Evolutionary conservation across 371 early-diverging fungal species (phyloP).

Genomic region (Zopfochytrium polystomum): DNA sequence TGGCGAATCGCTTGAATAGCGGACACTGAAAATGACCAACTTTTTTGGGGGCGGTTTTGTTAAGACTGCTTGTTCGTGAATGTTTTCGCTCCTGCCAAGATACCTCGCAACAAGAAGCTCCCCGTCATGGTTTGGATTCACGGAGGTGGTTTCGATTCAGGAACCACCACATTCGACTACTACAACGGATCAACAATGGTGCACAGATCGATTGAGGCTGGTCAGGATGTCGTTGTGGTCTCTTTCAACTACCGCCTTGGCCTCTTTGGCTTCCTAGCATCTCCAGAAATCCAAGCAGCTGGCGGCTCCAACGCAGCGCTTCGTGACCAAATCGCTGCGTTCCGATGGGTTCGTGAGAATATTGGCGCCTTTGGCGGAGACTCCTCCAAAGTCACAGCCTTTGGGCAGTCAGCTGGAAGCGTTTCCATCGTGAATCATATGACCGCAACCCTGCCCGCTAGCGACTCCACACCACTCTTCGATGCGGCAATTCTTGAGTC

Average conservation of each 20-base stretch:
- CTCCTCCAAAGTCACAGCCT: slow-evolving; percentile 38
- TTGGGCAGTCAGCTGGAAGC: slow-evolving; percentile 47
- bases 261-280: slow-evolving; percentile 32
- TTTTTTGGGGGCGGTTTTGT: neutral
- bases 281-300: slow-evolving; percentile 15
- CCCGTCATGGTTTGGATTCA: neutral
- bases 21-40: too few species aligned
- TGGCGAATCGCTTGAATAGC: too few species aligned
- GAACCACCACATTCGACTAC: neutral
- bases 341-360: slow-evolving; percentile 48
- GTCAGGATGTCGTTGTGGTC: slow-evolving; percentile 29
- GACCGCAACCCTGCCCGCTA: neutral
- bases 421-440: neutral
- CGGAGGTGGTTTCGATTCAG: neutral
- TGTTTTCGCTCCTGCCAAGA: neutral
- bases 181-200: slow-evolving; percentile 5
- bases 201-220: neutral
- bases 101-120: neutral
- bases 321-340: slow-evolving; percentile 44
- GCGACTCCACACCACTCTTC: neutral
- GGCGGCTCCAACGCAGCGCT: slow-evolving; percentile 38
- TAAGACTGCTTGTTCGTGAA: neutral
- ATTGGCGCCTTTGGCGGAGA: slow-evolving; percentile 52
- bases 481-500: neutral
- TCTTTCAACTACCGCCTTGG: slow-evolving; percentile 33